Base-by-base conservation (phyloP, 352 stramenopile species). In the Phytopythium helicoides region DNA sequence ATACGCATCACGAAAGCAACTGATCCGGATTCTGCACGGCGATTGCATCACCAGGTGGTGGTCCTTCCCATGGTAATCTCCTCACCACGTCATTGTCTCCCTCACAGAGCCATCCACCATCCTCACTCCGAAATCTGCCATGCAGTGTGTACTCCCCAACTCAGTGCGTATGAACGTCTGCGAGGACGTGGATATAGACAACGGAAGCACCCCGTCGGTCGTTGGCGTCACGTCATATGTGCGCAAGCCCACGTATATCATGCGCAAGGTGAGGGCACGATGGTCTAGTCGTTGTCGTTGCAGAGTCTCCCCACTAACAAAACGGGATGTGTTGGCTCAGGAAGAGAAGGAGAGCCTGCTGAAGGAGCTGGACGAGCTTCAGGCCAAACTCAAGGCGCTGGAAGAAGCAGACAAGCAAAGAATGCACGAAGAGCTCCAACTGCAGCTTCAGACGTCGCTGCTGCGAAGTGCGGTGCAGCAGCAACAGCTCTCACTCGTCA, bases 311-410 rank as follows among this genome's bases (percentile, higher is more conserved):
- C 28, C 28, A 33, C 28, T 9, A 33, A 33, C 28, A n/a, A n/a
- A n/a, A n/a, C n/a, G n/a, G n/a, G n/a, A n/a, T n/a, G n/a, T n/a
- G n/a, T 38, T 52, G 37, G 38, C 40, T n/a, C 58, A 67, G 37
- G 68, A 77, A 39, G 64, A 74, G 60, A 77, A 77, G 34, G 58
- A 50, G 16, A 25, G 45, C 22, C 55, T 73, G n/a, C 36, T 71
- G 5, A 56, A 68, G 42, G 56, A 76, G 44, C n/a, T 73, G 38
- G 60, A 68, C n/a, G 37, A 60, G 28, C 58, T 73, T 1, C 54
- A 74, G 35, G 18, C 41, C 19, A 56, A 77, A 38, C 41, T 74
- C 14, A 36, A 41, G 53, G 19, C n/a, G 38, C 5, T 3, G 7
- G 16, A 14, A 26, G 18, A 19, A 0, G 9, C 38, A 15, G 38